Evolutionary conservation across 441 rosid species (phyloP).

Genomic region (Arabidopsis lyrata): DNA sequence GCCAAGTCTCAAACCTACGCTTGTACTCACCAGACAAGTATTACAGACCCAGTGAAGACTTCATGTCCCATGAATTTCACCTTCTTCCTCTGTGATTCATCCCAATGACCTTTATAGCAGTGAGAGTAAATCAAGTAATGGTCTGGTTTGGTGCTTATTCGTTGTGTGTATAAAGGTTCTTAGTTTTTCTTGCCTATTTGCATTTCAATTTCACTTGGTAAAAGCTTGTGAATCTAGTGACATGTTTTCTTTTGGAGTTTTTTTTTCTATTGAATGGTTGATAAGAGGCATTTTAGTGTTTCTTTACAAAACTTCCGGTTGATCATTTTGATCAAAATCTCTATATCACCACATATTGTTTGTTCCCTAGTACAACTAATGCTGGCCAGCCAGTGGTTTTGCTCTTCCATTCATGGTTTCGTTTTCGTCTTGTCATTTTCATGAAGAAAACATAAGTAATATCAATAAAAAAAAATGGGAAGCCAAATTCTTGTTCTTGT

Average conservation of each 20-base stretch:
- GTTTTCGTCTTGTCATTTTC: not conserved
- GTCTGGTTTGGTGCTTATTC: slow-evolving; percentile 32
- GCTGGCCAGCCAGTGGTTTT: not conserved
- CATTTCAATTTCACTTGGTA: slow-evolving; percentile 28
- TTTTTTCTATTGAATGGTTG: not conserved
- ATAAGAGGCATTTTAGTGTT: slow-evolving; percentile 3
- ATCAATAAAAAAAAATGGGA: too few species aligned
- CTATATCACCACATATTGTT: slow-evolving; percentile 37
- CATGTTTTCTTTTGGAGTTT: slow-evolving; percentile 1
- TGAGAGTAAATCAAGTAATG: slow-evolving; percentile 3
- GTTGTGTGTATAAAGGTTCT: slow-evolving; percentile 31
- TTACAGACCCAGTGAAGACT: slow-evolving; percentile 95
- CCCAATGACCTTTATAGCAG: not conserved
- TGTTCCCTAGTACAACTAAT: not conserved
- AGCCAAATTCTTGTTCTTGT: too few species aligned
- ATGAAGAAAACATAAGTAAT: too few species aligned
- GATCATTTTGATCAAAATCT: not conserved
- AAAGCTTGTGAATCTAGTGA: slow-evolving; percentile 20
- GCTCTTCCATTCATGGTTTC: not conserved
- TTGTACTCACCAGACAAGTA: slow-evolving; percentile 95
- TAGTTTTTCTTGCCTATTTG: not conserved
- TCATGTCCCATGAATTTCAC: slow-evolving; percentile 94
- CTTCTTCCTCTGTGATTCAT: slow-evolving; percentile 62
- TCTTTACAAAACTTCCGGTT: not conserved
- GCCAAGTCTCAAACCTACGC: slow-evolving; percentile 92